Conservation (phyloP, 164 flowering plant species). For the Euptelea pleiosperma region DNA sequence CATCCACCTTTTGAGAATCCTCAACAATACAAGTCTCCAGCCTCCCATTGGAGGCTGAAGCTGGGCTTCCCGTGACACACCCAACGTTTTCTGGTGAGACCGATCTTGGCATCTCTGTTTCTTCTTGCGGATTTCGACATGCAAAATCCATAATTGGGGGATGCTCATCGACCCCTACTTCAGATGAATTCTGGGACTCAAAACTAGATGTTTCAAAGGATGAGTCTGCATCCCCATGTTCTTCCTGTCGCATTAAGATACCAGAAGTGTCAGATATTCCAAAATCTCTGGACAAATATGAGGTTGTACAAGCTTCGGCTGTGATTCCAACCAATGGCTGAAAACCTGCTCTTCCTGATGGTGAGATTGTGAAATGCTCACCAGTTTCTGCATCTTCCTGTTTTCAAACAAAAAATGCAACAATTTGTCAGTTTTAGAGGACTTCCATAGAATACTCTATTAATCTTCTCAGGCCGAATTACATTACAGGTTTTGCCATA, state of each 20-base stretch:
- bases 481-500: too few relatives aligned
- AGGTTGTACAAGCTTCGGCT: constrained; percentile 22
- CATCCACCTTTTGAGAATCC: constrained; percentile 19
- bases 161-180: constrained; percentile 28
- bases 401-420: constrained; percentile 10
- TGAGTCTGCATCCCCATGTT: constrained; percentile 18
- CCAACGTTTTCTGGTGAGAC: constrained; percentile 20
- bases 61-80: constrained; percentile 14
- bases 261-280: constrained; percentile 16
- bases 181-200: constrained; percentile 32
- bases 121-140: constrained; percentile 6
- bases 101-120: constrained; percentile 11
- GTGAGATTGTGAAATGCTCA: constrained; percentile 25
- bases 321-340: constrained; percentile 17
- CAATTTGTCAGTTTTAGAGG: not conserved
- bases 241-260: constrained; percentile 19
- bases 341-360: constrained; percentile 24
- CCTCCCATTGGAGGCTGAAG: constrained; percentile 23
- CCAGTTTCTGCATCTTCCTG: constrained; percentile 40
- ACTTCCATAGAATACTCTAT: not conserved
- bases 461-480: too few relatives aligned
- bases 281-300: constrained; percentile 21
- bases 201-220: constrained; percentile 25
- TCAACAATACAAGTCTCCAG: constrained; percentile 16
- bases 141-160: constrained; percentile 3